Base-by-base conservation (phyloP, 306 rosid genomes). In the Begonia peltatifolia region DNA sequence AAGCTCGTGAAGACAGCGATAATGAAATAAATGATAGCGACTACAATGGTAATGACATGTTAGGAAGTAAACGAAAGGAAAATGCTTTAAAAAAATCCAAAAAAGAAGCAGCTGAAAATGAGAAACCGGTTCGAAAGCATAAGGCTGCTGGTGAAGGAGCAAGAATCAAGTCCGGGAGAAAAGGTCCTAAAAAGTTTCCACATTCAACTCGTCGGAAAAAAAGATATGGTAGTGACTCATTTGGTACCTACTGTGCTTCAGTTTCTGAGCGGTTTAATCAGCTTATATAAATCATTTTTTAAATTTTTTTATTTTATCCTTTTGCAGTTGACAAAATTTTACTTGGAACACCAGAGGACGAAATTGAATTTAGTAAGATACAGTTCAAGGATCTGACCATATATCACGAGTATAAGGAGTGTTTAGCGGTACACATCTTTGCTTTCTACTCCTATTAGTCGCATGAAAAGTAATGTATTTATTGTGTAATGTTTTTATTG, bases 261-360 rank as follows among this genome's bases (percentile, higher is more conserved):
- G 11, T 43, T 43, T 12, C 47, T 6, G 30, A 5, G 30, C 30
- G 5, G 30, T 23, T 23, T 23, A 23, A 23, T 23, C 30, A 23
- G 5, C 30, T 2, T 23, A 23, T 23, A 23, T 23, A 2, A 23
- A 23, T 23, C n/a, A n/a, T n/a, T n/a, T n/a, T n/a, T n/a, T n/a
- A n/a, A 23, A 2, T 23, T 41, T 62, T 61, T 59, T 81, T 50
- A 56, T 63, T 20, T 69, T 69, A 23, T 66, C 46, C 56, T 50
- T 64, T 72, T 59, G 23, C 41, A 86, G 94, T 76, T 70, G 75
- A 83, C 71, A 79, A 86, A 83, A 64, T 71, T 67, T 71, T 90
- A 58, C 86, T 90, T 60, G 88, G 76, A 50, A 78, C 50, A 48
- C 83, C 90, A 18, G 86, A 83, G 66, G 92, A 86, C 35, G 94